Base-by-base conservation (phyloP, 2,329 filamentous ascomycete species). In the Ophiocordyceps camponoti-floridani region DNA sequence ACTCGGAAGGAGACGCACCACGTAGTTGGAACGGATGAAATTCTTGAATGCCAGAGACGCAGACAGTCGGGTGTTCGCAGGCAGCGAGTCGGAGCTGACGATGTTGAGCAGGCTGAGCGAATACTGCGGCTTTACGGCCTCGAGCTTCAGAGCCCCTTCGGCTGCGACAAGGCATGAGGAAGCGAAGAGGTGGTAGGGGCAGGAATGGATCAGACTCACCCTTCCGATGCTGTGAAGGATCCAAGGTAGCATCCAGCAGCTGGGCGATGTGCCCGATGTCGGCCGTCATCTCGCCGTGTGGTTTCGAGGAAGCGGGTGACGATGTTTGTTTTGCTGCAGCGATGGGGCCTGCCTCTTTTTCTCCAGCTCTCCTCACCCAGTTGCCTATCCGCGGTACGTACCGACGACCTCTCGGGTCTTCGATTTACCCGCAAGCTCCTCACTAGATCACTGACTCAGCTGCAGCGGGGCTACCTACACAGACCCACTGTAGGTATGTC, bases 1-100 rank as follows among this genome's bases (percentile, higher is more conserved):
- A 23, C 23, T 23, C 23, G 23, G 5, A 5, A 33, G 18, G 12
- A 13, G 41, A 68, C 76, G 53, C 64, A 82, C 79, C 54, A 86
- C 84, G 77, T 93, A 98, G 69, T 87, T 91, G 58, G 83, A 78
- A 62, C 84, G 83, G 58, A 98, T 87, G 63, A 94, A 94, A 69
- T 98, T 98, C 67, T 98, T 98, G 75, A 98, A 98, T 68, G 84
- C 91, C 48, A 98, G 73, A 27, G 91, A 85, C 55, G 84, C 85
- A 7, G 89, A 78, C 40, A 98, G 78, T 49, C 91, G 80, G 48
- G 84, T 91, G 55, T 84, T 89, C 51, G 72, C 65, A 38, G 85
- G 79, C 50, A 82, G 75, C 40, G 73, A 68, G 46, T 79, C 75
- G 52, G 82, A 78, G 50, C 84, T 85, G 55, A 94, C 86, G 58